These are phyloP conservation scores for Cryphonectria nitschkei DNA, from an alignment of 2,329 filamentous ascomycete species.

Conservation along the genomic window DNA sequence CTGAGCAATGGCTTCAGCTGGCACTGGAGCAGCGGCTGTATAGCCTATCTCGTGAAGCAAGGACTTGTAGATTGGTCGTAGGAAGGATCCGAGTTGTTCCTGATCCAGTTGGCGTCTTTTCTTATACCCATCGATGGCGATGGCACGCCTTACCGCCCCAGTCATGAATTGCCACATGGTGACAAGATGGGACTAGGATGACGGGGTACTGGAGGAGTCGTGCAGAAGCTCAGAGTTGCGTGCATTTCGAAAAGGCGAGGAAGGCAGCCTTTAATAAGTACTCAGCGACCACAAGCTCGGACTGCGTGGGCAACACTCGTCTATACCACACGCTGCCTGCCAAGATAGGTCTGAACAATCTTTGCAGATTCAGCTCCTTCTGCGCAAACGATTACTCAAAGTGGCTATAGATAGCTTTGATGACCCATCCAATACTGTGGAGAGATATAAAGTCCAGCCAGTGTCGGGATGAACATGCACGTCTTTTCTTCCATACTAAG, in stretches of 20 bases:
- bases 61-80: slow-evolving; percentile 1
- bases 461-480: too few species aligned
- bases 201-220: too few species aligned
- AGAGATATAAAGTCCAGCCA: too few species aligned
- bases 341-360: too few species aligned
- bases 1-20: background rate
- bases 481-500: too few species aligned
- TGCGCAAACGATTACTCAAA: too few species aligned
- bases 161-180: background rate
- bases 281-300: too few species aligned
- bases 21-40: background rate
- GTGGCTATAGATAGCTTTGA: too few species aligned
- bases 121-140: background rate
- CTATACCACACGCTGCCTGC: too few species aligned
- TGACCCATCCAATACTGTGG: too few species aligned
- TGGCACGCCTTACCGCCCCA: background rate
- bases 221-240: background rate
- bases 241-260: background rate
- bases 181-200: background rate
- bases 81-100: slow-evolving; percentile 3
- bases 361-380: too few species aligned
- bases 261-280: background rate
- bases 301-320: too few species aligned
- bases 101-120: slow-evolving; percentile 10
- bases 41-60: slow-evolving; percentile 7